Conservation (phyloP, 176 grass and related monocot species). For the Zea luxurians region DNA sequence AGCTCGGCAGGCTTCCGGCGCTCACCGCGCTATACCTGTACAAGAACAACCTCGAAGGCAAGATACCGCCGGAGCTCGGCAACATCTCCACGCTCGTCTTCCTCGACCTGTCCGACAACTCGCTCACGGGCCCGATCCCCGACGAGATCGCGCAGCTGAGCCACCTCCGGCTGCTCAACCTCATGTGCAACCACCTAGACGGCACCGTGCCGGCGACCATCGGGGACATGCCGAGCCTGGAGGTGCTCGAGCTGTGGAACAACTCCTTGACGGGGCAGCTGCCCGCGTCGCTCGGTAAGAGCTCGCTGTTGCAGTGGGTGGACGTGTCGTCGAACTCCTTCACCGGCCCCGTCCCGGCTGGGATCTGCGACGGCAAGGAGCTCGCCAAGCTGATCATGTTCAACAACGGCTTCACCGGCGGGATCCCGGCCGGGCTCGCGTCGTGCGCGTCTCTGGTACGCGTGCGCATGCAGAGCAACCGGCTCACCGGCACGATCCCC, state of each 20-base stretch:
- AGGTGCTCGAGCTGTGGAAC: slow-evolving; percentile 92
- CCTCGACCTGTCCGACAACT: slow-evolving; percentile 82
- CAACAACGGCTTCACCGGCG: slow-evolving; percentile 73
- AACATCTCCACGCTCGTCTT: slow-evolving; percentile 63
- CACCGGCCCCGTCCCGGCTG: slow-evolving; percentile 48
- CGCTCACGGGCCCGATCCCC: slow-evolving; percentile 59
- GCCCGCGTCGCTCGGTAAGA: slow-evolving; percentile 59
- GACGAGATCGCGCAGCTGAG: slow-evolving; percentile 56
- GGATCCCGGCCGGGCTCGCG: slow-evolving; percentile 60
- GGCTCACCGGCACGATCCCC: slow-evolving; percentile 67
- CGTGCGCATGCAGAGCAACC: slow-evolving; percentile 79
- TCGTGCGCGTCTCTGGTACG: slow-evolving; percentile 77
- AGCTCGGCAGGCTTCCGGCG: slow-evolving; percentile 59
- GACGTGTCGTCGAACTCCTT: slow-evolving; percentile 88
- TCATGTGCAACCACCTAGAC: slow-evolving; percentile 90
- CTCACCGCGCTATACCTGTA: slow-evolving; percentile 76
- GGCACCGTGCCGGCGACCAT: slow-evolving; percentile 62
- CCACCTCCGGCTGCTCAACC: slow-evolving; percentile 65
- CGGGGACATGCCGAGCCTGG: slow-evolving; percentile 56
- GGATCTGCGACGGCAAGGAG: slow-evolving; percentile 66
- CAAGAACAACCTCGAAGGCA: slow-evolving; percentile 67
- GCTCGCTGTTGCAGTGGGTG: slow-evolving; percentile 77
- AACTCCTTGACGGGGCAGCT: slow-evolving; percentile 78
- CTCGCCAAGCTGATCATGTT: slow-evolving; percentile 87
- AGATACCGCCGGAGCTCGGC: slow-evolving; percentile 71